A percentile compares a stretch with the other conserved stretches of the same genome.
These are phyloP conservation scores for Penicillium sp. DNA, from an alignment of 2,329 filamentous ascomycete genomes.

Conservation along the genomic window DNA sequence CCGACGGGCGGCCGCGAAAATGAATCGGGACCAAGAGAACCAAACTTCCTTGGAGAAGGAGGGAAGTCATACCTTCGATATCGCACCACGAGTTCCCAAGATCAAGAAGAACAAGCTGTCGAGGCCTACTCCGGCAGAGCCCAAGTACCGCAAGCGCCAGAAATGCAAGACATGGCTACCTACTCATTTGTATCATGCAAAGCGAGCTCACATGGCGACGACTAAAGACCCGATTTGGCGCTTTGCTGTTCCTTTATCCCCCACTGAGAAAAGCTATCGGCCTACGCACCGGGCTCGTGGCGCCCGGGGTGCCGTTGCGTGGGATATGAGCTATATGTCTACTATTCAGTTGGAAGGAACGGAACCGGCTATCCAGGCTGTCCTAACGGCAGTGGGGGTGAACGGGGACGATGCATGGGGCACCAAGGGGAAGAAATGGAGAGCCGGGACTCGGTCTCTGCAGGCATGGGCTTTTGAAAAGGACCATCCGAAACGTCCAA, in stretches of 20 bases:
- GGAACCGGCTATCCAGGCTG: conserved; percentile 61
- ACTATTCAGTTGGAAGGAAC: conserved; percentile 76
- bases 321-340: conserved; percentile 94
- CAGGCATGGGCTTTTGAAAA: conserved; percentile 59
- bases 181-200: conserved; percentile 91
- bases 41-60: conserved; percentile 23
- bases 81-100: conserved; percentile 56
- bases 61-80: conserved; percentile 35
- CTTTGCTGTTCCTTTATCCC: conserved; percentile 79
- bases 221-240: conserved; percentile 82
- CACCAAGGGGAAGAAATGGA: conserved; percentile 69
- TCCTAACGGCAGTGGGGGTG: conserved; percentile 67
- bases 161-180: conserved; percentile 89
- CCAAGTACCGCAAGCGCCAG: conserved; percentile 82
- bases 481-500: conserved; percentile 54
- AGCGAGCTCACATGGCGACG: conserved; percentile 83
- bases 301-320: conserved; percentile 74
- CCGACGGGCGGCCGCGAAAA: conserved; percentile 47
- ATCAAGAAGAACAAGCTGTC: conserved; percentile 70
- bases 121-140: conserved; percentile 59
- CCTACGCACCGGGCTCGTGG: conserved; percentile 78
- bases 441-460: conserved; percentile 58
- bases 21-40: conserved; percentile 36
- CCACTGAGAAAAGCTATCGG: conserved; percentile 86
- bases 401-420: conserved; percentile 61